Evolutionary conservation across 768 basidiomycete genomes (phyloP).

Genomic region (Mycena belliarum): DNA sequence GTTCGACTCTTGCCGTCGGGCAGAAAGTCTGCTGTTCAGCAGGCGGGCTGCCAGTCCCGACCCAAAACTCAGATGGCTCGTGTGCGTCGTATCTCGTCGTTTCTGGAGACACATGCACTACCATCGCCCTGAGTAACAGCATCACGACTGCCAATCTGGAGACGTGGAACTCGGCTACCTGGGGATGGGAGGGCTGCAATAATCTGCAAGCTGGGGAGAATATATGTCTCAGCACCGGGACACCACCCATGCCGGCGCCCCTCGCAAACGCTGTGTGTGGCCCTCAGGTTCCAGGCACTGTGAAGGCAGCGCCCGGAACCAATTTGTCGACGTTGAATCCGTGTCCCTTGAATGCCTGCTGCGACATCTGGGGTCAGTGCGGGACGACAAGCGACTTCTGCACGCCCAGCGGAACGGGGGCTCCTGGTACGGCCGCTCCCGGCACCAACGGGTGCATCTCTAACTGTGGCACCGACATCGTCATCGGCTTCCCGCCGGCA

Average conservation of each 20-base stretch:
- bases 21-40: neutral
- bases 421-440: neutral
- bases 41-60: neutral
- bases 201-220: neutral
- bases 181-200: slow-evolving; percentile 1
- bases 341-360: neutral
- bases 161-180: neutral
- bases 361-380: slow-evolving; percentile 9
- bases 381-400: slow-evolving; percentile 4
- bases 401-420: neutral
- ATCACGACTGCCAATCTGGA: neutral
- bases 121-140: neutral
- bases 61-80: neutral
- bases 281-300: neutral
- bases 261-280: neutral
- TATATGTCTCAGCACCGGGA: neutral
- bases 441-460: slow-evolving; percentile 1
- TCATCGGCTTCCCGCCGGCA: neutral
- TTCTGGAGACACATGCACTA: neutral
- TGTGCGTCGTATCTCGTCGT: neutral
- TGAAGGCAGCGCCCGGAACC: neutral
- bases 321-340: neutral
- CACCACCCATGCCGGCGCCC: neutral
- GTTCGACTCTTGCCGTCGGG: slow-evolving; percentile 1
- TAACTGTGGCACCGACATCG: neutral